phyloP scores from a whole-genome alignment of 2,329 filamentous ascomycete genomes.

The Leptographium flavum region DNA sequence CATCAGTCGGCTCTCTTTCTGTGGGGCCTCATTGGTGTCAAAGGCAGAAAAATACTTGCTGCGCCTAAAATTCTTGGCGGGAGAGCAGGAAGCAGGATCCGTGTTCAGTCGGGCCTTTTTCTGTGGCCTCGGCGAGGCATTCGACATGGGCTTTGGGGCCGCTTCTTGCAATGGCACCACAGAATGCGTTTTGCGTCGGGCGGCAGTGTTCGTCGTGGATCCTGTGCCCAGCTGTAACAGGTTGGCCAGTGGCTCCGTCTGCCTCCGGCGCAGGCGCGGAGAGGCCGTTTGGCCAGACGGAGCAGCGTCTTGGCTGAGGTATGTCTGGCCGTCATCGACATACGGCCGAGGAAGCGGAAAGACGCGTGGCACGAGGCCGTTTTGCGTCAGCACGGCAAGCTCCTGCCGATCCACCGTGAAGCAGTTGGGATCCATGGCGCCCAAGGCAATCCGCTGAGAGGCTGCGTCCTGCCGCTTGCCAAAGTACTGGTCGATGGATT shows the following conservation, averaged over 20 bases:
- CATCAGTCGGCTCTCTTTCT: constrained; percentile 7
- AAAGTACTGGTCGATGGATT: constrained; percentile 42
- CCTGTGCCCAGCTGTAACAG: constrained; percentile 18
- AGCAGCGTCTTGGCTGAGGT: constrained; percentile 11
- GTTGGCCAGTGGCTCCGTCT: constrained; percentile 36
- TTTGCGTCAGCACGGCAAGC: constrained; percentile 32
- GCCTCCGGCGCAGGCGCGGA: constrained; percentile 30
- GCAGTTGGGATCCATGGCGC: constrained; percentile 49
- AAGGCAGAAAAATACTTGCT: constrained; percentile 39
- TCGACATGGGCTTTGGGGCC: neutral
- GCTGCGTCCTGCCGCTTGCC: constrained; percentile 25
- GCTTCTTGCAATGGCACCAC: neutral
- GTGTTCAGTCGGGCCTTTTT: constrained; percentile 44
- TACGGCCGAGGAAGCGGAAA: constrained; percentile 47
- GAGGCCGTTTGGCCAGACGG: neutral
- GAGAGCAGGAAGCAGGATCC: constrained; percentile 13
- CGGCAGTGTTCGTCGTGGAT: neutral
- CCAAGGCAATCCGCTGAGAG: constrained; percentile 34
- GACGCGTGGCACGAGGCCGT: constrained; percentile 37
- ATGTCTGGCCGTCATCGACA: constrained; percentile 21
- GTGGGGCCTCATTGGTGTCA: neutral
- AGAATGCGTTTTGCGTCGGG: constrained; percentile 3
- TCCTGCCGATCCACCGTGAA: constrained; percentile 37
- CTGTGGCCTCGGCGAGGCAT: constrained; percentile 24
- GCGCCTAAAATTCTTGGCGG: constrained; percentile 19